Conservation (phyloP, 306 rosid genomes). For the Pachyrhizus erosus region DNA sequence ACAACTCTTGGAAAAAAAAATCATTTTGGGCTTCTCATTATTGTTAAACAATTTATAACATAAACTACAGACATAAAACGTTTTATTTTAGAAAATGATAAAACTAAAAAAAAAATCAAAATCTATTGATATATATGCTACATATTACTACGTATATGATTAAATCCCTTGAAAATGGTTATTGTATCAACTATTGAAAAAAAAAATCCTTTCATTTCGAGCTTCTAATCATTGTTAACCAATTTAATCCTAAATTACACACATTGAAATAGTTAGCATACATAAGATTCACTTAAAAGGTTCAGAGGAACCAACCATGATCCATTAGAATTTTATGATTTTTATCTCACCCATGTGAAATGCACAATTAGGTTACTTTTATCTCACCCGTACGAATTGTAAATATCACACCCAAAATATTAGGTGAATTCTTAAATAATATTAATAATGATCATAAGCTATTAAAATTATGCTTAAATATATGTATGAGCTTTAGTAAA, state of each 20-base stretch:
- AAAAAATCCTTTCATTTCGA: background rate
- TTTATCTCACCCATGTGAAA: no score
- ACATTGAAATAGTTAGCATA: background rate
- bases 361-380: no score
- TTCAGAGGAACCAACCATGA: background rate
- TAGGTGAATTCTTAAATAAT: no score
- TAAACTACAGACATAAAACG: background rate
- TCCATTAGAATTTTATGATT: background rate
- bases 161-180: background rate
- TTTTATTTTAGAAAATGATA: background rate
- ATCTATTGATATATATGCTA: no score
- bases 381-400: no score
- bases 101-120: no score
- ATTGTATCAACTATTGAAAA: background rate
- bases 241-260: background rate
- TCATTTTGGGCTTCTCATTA: no score
- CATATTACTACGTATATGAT: background rate
- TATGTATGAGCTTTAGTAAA: background rate
- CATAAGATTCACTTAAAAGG: background rate
- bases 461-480: background rate
- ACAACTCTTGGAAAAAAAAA: no score
- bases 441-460: no score
- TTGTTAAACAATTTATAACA: no score
- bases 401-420: no score
- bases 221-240: background rate